These are phyloP conservation scores for Hirsutella minnesotensis DNA, from an alignment of 2,329 filamentous ascomycete species.

Conservation along the genomic window DNA sequence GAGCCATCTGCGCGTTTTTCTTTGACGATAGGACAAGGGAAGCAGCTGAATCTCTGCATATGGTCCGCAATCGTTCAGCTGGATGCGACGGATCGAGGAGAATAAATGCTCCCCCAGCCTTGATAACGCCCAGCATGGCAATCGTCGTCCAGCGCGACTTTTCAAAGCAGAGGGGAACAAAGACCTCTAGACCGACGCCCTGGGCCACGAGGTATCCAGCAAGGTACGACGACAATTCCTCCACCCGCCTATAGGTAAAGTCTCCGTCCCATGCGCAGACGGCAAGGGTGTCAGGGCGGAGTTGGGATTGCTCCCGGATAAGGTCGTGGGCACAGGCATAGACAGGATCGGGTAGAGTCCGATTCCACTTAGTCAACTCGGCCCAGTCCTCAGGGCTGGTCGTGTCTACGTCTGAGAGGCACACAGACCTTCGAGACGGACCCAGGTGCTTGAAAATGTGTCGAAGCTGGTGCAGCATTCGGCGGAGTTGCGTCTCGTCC, in stretches of 20 bases:
- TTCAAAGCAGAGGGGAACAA: slow-evolving; percentile 5
- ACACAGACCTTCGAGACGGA: too few species aligned
- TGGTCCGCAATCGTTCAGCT: neutral
- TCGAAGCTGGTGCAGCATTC: too few species aligned
- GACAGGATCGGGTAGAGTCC: neutral
- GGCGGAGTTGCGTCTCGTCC: too few species aligned
- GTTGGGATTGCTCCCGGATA: neutral
- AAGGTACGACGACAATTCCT: slow-evolving; percentile 22
- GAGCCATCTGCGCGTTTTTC: slow-evolving; percentile 5
- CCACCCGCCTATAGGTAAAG: slow-evolving; percentile 26
- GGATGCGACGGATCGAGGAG: slow-evolving; percentile 13
- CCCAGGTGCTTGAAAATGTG: too few species aligned
- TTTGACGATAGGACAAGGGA: too few species aligned
- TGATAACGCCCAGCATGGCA: slow-evolving; percentile 13
- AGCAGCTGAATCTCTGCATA: slow-evolving; percentile 6
- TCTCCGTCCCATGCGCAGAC: too few species aligned
- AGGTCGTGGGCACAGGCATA: neutral
- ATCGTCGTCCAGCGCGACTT: slow-evolving; percentile 10
- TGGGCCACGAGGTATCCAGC: slow-evolving; percentile 17
- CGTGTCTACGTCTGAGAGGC: too few species aligned
- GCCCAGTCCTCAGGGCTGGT: too few species aligned
- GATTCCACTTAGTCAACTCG: too few species aligned
- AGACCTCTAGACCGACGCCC: slow-evolving; percentile 1
- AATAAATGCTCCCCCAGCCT: slow-evolving; percentile 14
- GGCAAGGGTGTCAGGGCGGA: neutral